phyloP scores from a whole-genome alignment of 306 rosid genomes.

The Dalbergia oliveri region DNA sequence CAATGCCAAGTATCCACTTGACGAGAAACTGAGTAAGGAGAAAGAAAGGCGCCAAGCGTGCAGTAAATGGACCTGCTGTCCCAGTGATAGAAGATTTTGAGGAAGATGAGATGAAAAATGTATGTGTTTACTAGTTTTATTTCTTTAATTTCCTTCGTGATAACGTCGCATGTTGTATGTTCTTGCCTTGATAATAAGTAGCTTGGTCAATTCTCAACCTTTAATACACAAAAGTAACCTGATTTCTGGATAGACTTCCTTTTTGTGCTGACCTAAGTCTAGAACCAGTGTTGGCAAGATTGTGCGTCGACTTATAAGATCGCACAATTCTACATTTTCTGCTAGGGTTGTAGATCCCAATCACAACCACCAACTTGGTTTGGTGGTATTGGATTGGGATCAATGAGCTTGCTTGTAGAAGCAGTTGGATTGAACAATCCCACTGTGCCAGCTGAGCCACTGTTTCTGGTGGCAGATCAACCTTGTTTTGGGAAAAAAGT shows the following conservation, averaged over 20 bases:
- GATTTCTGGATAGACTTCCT: constrained; percentile 2
- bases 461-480: not conserved
- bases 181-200: constrained; percentile 17
- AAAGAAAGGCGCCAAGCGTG: constrained; percentile 71
- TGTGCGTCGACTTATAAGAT: not conserved
- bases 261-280: not conserved
- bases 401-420: not conserved
- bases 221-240: constrained; percentile 8
- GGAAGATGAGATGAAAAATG: constrained; percentile 79
- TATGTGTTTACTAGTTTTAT: constrained; percentile 44
- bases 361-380: not conserved
- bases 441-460: not conserved
- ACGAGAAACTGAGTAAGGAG: constrained; percentile 70
- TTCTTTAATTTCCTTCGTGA: not conserved
- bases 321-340: not conserved
- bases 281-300: not conserved
- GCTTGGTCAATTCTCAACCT: not conserved
- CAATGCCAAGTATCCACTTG: constrained; percentile 80
- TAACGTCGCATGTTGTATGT: constrained; percentile 41
- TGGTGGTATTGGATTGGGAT: not conserved
- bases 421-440: not conserved
- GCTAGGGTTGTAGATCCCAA: not conserved
- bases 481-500: not conserved
- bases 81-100: constrained; percentile 81
- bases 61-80: constrained; percentile 58